Base-by-base conservation (phyloP, 2,329 filamentous ascomycete species). In the Macrophomina tecta region DNA sequence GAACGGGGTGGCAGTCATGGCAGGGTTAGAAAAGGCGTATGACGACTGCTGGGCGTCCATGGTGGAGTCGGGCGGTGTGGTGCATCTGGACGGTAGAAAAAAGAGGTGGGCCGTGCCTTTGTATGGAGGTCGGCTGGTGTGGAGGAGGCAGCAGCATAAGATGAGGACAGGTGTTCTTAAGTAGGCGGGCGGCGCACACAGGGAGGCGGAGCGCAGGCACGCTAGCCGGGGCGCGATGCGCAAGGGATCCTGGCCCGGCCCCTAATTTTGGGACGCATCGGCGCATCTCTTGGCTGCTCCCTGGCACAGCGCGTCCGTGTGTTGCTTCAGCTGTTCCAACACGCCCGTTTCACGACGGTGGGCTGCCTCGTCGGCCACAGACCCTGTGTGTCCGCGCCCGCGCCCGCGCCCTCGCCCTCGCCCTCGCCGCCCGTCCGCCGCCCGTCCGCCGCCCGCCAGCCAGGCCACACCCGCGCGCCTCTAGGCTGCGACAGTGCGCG, bases 81-180 rank as follows among this genome's bases (percentile, higher is more conserved):
- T 63, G 48, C 60, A 63, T 63, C 45, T 64, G 61, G 61, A 46
- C 61, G 45, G 16, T 11, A 11, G 38, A 23, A 23, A 55, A 18
- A 23, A 16, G 12, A 40, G 64, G 65, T 53, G 65, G 65, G 46
- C 46, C 65, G 65, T 66, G 65, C 65, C 55, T 58, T 46, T 62
- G 56, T 66, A 66, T 38, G 55, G 64, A 56, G 48, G 46, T 53
- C 18, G 48, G 56, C 23, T 66, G 56, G 56, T 53, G 16, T 51
- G 56, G 51, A 66, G 48, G 46, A 66, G 49, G 65, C 42, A 60
- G 56, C 45, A 66, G 64, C 58, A 28, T 32, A 32, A 32, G 42
- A 49, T 49, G 58, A 36, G 65, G 65, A 66, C 65, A 66, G 58
- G 65, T 66, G 65, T 61, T 53, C 51, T 66, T 66, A 62, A 61